Evolutionary conservation across 1,284 basidiomycete species (phyloP).

Genomic region (Cryptococcus depauperatus): DNA sequence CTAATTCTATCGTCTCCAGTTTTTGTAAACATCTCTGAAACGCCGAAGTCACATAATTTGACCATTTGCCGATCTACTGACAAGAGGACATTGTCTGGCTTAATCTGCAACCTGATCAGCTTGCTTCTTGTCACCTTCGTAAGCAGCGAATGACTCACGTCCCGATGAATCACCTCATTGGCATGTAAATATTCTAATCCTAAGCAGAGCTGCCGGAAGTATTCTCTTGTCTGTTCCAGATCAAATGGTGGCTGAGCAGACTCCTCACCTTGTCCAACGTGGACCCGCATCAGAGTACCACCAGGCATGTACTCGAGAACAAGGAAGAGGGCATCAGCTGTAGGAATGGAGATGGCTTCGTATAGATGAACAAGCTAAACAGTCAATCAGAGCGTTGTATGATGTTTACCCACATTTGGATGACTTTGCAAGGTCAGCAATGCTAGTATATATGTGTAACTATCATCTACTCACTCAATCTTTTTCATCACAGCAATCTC

Average conservation of each 20-base stretch:
- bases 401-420: slow-evolving; percentile 35
- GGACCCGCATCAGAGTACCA: slow-evolving; percentile 49
- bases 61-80: slow-evolving; percentile 47
- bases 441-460: not conserved
- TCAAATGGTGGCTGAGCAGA: slow-evolving; percentile 35
- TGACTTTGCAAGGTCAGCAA: slow-evolving; percentile 29
- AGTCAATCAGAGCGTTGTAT: slow-evolving; percentile 24
- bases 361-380: slow-evolving; percentile 49
- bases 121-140: not conserved
- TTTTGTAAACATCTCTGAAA: slow-evolving; percentile 51
- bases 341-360: slow-evolving; percentile 52
- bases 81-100: slow-evolving; percentile 52
- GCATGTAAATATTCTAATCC: slow-evolving; percentile 52
- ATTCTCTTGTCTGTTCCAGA: slow-evolving; percentile 35
- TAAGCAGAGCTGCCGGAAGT: slow-evolving; percentile 51
- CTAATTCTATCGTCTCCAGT: slow-evolving; percentile 46
- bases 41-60: slow-evolving; percentile 55
- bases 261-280: slow-evolving; percentile 35
- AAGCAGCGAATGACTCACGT: slow-evolving; percentile 29
- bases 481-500: slow-evolving; percentile 49
- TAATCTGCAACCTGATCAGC: slow-evolving; percentile 35
- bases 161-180: slow-evolving; percentile 50
- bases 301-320: slow-evolving; percentile 49
- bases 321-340: slow-evolving; percentile 50
- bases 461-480: slow-evolving; percentile 37